Percentiles rank a stretch among this genome's conserved stretches.
phyloP scores from a whole-genome alignment of 306 rosid species.

The Vicia villosa region DNA sequence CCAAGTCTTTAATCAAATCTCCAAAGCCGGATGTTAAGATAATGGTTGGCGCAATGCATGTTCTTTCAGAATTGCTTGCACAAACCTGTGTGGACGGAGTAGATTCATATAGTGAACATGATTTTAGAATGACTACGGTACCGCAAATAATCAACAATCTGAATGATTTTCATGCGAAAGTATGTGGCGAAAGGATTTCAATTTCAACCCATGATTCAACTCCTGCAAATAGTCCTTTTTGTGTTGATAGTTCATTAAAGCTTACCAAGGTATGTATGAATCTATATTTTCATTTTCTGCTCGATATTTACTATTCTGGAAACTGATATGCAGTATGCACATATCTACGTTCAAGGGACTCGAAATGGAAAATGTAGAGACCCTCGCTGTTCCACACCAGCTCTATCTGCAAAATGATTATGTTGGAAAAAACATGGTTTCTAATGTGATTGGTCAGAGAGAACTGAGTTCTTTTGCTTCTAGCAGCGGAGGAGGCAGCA shows the following conservation, averaged over 20 bases:
- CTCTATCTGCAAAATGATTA: slow-evolving; percentile 35
- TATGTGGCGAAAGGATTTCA: slow-evolving; percentile 38
- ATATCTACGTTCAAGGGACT: slow-evolving; percentile 46
- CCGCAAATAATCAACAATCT: slow-evolving; percentile 55
- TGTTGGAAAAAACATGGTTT: slow-evolving; percentile 32
- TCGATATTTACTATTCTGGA: slow-evolving; percentile 25
- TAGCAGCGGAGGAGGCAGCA: slow-evolving; percentile 39
- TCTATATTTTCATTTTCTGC: slow-evolving; percentile 12
- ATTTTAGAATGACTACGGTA: slow-evolving; percentile 40
- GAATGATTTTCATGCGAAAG: slow-evolving; percentile 39
- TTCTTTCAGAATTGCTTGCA: slow-evolving; percentile 61
- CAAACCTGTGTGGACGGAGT: slow-evolving; percentile 42
- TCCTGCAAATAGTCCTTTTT: slow-evolving; percentile 36
- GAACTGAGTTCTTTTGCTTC: slow-evolving; percentile 41
- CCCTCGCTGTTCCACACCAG: slow-evolving; percentile 33
- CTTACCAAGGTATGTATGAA: slow-evolving; percentile 51
- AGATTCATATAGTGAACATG: slow-evolving; percentile 43
- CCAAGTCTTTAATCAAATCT: slow-evolving; percentile 48
- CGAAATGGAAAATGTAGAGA: slow-evolving; percentile 41
- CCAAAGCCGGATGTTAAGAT: slow-evolving; percentile 46
- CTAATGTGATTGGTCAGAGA: slow-evolving; percentile 36
- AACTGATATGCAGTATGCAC: slow-evolving; percentile 40
- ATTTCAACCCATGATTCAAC: slow-evolving; percentile 40
- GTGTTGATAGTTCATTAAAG: slow-evolving; percentile 41
- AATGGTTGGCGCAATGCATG: slow-evolving; percentile 51